phyloP scores from a whole-genome alignment of 768 basidiomycete genomes.

The Russula virescens region DNA sequence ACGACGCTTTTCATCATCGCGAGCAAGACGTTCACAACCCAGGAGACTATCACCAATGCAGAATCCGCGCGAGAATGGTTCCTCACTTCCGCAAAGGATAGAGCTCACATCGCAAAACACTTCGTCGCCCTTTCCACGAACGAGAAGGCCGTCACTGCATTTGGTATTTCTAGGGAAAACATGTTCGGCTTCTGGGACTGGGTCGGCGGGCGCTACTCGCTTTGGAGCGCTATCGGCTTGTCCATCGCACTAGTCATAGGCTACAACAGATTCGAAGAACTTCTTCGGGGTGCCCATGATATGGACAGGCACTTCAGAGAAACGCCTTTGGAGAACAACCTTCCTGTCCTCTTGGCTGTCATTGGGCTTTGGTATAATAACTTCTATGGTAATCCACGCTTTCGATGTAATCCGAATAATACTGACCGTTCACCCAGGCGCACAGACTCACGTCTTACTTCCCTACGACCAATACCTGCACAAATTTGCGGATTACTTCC shows the following conservation, averaged over 20 bases:
- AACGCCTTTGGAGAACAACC: slow-evolving; percentile 80
- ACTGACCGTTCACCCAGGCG: slow-evolving; percentile 40
- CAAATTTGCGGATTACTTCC: slow-evolving; percentile 99
- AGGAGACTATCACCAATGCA: slow-evolving; percentile 99
- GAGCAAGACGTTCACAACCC: slow-evolving; percentile 99
- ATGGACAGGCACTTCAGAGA: slow-evolving; percentile 98
- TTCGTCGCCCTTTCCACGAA: slow-evolving; percentile 98
- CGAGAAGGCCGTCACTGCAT: slow-evolving; percentile 84
- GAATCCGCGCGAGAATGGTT: slow-evolving; percentile 94
- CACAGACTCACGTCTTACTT: slow-evolving; percentile 91
- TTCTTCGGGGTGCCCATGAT: slow-evolving; percentile 88
- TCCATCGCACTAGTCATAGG: slow-evolving; percentile 92
- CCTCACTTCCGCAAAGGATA: slow-evolving; percentile 74
- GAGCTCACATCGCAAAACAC: slow-evolving; percentile 94
- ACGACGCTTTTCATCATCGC: slow-evolving; percentile 96
- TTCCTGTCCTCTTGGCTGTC: slow-evolving; percentile 86
- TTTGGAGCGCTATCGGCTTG: slow-evolving; percentile 98
- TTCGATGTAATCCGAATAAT: neutral
- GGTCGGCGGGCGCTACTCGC: slow-evolving; percentile 97
- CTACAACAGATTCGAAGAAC: slow-evolving; percentile 86
- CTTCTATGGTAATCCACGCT: slow-evolving; percentile 61
- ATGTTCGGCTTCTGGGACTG: slow-evolving; percentile 99
- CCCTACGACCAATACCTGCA: slow-evolving; percentile 99
- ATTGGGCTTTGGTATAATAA: slow-evolving; percentile 99
- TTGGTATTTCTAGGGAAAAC: slow-evolving; percentile 86